A percentile compares a stretch with the other conserved stretches of the same genome.
phyloP scores from a whole-genome alignment of 1,139 yeast genomes.

The Saccharomyces pastorianus region DNA sequence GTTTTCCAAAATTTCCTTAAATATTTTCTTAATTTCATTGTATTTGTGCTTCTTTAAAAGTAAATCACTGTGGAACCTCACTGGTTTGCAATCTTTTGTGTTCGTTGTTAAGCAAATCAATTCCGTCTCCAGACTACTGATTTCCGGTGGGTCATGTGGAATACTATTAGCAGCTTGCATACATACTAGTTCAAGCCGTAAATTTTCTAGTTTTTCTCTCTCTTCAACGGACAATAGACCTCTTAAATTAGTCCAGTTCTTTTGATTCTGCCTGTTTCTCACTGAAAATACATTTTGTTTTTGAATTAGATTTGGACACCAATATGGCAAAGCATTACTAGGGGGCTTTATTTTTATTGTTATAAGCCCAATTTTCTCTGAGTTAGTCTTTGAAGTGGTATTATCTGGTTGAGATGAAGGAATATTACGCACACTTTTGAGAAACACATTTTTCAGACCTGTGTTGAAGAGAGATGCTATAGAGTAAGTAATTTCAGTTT shows the following conservation, averaged over 20 bases:
- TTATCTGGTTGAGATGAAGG: neutral
- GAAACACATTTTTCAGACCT: neutral
- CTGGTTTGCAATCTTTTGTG: neutral
- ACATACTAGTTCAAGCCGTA: neutral
- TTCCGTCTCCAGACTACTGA: neutral
- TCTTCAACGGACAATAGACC: neutral
- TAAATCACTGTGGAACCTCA: neutral
- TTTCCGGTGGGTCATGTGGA: neutral
- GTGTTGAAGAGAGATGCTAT: neutral
- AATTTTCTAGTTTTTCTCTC: neutral
- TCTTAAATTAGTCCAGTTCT: neutral
- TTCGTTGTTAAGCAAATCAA: neutral
- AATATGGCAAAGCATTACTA: neutral
- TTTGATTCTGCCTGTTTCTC: neutral
- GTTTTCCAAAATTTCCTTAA: neutral
- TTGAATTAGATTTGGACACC: neutral
- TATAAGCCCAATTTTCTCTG: neutral
- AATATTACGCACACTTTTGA: neutral
- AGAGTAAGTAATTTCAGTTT: neutral
- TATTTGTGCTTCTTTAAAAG: neutral
- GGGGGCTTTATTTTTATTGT: neutral
- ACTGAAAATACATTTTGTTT: neutral
- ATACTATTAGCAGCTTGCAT: neutral
- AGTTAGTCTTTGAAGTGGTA: neutral
- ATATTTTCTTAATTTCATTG: neutral